Evolutionary conservation across 1,284 basidiomycete species (phyloP).

Genomic region (Leccinum fallax): DNA sequence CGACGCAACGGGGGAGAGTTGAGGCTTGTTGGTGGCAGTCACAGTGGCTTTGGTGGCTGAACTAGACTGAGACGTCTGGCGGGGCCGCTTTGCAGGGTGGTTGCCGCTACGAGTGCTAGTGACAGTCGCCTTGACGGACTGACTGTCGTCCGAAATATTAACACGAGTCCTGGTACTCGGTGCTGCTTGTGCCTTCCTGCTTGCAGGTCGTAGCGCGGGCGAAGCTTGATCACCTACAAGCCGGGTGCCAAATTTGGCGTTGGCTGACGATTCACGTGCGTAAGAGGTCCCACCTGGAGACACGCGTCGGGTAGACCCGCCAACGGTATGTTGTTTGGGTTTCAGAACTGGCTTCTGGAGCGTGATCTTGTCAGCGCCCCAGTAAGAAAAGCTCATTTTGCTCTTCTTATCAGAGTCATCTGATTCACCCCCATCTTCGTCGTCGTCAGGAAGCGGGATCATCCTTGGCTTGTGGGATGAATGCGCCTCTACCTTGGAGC

Average conservation of each 20-base stretch:
- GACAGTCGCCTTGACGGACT: conserved; percentile 66
- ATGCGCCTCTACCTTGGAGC: conserved; percentile 62
- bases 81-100: conserved; percentile 51
- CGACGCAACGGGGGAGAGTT: conserved; percentile 75
- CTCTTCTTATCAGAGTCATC: conserved; percentile 85
- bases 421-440: conserved; percentile 67
- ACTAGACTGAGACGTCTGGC: conserved; percentile 74
- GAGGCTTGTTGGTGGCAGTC: conserved; percentile 43
- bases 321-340: conserved; percentile 42
- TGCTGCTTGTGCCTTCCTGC: conserved; percentile 59
- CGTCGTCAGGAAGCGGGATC: conserved; percentile 66
- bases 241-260: conserved; percentile 82
- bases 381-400: conserved; percentile 91
- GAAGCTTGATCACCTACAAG: conserved; percentile 57
- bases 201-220: conserved; percentile 55
- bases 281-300: conserved; percentile 54
- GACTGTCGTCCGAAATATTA: conserved; percentile 52
- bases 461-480: conserved; percentile 62
- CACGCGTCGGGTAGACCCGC: conserved; percentile 47
- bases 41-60: conserved; percentile 37
- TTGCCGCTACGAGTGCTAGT: conserved; percentile 59
- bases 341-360: conserved; percentile 75
- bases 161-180: conserved; percentile 49
- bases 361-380: conserved; percentile 86
- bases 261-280: conserved; percentile 77